Conservation (phyloP, 164 flowering plant genomes). For the Magnolia kwangsiensis region DNA sequence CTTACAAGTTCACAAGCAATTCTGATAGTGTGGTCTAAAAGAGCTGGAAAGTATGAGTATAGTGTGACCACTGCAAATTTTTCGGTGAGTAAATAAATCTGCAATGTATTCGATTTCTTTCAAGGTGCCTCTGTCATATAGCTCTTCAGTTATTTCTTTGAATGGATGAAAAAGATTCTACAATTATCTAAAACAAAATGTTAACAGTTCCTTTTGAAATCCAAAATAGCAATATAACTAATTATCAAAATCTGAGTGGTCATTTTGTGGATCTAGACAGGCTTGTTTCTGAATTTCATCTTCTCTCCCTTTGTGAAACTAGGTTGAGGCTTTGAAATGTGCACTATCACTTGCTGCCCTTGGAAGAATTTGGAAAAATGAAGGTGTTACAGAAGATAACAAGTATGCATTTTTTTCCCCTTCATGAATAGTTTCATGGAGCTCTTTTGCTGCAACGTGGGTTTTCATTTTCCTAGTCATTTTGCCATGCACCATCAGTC, state of each 20-base stretch:
- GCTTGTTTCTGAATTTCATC: background rate
- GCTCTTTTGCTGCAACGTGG: background rate
- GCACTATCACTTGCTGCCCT: constrained; percentile 77
- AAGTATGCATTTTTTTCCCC: constrained; percentile 31
- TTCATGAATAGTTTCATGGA: background rate
- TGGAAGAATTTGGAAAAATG: constrained; percentile 65
- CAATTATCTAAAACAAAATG: too few relatives aligned
- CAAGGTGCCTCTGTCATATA: too few relatives aligned
- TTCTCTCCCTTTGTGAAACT: constrained; percentile 10
- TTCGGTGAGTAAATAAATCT: constrained; percentile 44
- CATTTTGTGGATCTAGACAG: too few relatives aligned
- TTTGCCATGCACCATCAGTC: too few relatives aligned
- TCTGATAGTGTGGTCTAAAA: constrained; percentile 93
- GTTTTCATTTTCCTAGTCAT: too few relatives aligned
- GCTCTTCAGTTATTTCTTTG: too few relatives aligned
- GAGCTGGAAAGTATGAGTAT: constrained; percentile 97
- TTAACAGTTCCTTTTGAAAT: too few relatives aligned
- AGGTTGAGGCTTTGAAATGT: constrained; percentile 94
- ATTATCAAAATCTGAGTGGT: too few relatives aligned
- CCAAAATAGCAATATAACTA: too few relatives aligned
- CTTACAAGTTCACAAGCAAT: constrained; percentile 97
- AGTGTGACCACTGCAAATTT: constrained; percentile 98
- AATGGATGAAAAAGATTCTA: too few relatives aligned
- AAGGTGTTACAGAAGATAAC: constrained; percentile 93
- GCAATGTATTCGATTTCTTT: too few relatives aligned